phyloP scores from a whole-genome alignment of 805 yeast genomes.

The Ogataea methylovora region DNA sequence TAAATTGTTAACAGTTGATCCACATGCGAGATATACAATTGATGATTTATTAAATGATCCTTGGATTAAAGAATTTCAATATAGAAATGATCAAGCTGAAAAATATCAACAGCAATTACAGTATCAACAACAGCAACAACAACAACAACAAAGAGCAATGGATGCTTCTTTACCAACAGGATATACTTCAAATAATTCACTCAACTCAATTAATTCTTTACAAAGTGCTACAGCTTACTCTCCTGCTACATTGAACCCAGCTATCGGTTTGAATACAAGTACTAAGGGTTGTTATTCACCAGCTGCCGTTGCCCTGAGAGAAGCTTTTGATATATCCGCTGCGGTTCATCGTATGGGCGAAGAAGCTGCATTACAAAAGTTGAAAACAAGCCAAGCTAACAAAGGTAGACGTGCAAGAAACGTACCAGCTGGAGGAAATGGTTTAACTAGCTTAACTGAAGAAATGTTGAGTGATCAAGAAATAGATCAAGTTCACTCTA shows the following conservation, averaged over 20 bases:
- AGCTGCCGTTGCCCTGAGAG: constrained; percentile 51
- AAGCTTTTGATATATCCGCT: constrained; percentile 53
- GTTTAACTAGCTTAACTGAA: constrained; percentile 11
- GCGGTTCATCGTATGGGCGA: constrained; percentile 55
- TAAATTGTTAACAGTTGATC: constrained; percentile 64
- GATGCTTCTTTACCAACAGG: too few relatives aligned
- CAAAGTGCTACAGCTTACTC: constrained; percentile 1
- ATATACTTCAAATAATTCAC: too few relatives aligned
- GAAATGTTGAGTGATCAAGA: constrained; percentile 8
- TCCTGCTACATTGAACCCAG: neutral
- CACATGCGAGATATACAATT: constrained; percentile 58
- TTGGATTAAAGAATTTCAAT: constrained; percentile 45
- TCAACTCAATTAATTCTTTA: too few relatives aligned
- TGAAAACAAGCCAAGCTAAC: neutral
- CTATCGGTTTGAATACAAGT: too few relatives aligned
- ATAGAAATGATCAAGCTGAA: constrained; percentile 24
- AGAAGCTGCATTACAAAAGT: constrained; percentile 26
- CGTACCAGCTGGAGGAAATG: constrained; percentile 1
- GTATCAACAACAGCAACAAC: constrained; percentile 6
- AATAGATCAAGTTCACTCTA: constrained; percentile 7
- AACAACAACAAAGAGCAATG: neutral
- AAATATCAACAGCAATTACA: constrained; percentile 11
- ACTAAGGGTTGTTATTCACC: too few relatives aligned
- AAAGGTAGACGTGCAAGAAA: neutral
- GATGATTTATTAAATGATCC: constrained; percentile 70